A percentile compares a stretch with the other conserved stretches of the same genome.
phyloP scores from a whole-genome alignment of 495 filamentous ascomycete genomes.

The Penicillium dipodomyicola region DNA sequence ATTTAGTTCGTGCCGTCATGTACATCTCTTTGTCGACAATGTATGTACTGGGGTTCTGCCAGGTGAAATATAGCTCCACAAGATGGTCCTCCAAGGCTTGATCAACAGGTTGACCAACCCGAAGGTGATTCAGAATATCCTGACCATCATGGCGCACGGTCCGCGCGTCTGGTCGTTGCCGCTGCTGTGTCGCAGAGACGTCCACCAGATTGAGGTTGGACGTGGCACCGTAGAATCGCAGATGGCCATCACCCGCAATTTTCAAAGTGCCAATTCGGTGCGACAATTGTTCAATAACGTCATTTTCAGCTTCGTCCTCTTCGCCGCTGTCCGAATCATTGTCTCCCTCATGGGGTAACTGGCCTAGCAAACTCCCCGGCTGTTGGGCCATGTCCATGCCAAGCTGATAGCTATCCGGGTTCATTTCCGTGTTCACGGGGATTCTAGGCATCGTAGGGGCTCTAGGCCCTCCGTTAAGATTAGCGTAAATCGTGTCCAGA shows the following conservation, averaged over 20 bases:
- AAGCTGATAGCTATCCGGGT: slow-evolving; percentile 33
- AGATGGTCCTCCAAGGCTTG: slow-evolving; percentile 47
- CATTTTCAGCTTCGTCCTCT: slow-evolving; percentile 45
- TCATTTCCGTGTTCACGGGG: slow-evolving; percentile 27
- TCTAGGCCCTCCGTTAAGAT: slow-evolving; percentile 25
- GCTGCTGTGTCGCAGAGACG: slow-evolving; percentile 44
- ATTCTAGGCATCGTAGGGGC: slow-evolving; percentile 4
- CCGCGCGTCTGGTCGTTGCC: slow-evolving; percentile 51
- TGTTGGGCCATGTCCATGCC: slow-evolving; percentile 39
- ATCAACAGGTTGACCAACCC: slow-evolving; percentile 44
- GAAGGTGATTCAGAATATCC: slow-evolving; percentile 44
- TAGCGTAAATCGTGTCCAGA: slow-evolving; percentile 40
- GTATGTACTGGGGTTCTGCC: slow-evolving; percentile 51
- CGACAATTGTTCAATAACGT: slow-evolving; percentile 47
- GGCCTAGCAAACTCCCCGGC: slow-evolving; percentile 27
- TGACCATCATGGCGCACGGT: slow-evolving; percentile 48
- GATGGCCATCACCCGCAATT: slow-evolving; percentile 49
- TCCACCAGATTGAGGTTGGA: slow-evolving; percentile 50
- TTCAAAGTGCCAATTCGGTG: slow-evolving; percentile 49
- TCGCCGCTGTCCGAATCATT: slow-evolving; percentile 44
- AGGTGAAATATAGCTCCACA: slow-evolving; percentile 50
- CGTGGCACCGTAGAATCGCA: slow-evolving; percentile 49
- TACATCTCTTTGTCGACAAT: slow-evolving; percentile 52
- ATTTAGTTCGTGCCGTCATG: slow-evolving; percentile 39
- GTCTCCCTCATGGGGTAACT: slow-evolving; percentile 23